Evolutionary conservation across 2,329 filamentous ascomycete genomes (phyloP).

Genomic region (Phialophora expanda): DNA sequence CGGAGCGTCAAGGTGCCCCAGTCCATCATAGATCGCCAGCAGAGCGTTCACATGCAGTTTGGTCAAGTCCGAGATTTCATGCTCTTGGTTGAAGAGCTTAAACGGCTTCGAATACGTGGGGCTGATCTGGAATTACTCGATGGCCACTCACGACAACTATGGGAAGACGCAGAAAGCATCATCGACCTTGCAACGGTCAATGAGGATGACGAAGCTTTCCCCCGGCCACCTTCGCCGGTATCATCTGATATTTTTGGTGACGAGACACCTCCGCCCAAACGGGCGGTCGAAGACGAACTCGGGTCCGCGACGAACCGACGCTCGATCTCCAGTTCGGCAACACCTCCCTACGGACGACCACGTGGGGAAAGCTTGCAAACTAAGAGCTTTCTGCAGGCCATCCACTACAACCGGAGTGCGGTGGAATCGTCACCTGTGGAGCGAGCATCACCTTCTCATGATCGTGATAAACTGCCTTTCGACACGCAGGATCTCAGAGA

Average conservation of each 20-base stretch:
- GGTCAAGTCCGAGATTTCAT: slow-evolving; percentile 68
- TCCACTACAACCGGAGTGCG: slow-evolving; percentile 57
- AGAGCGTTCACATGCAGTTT: slow-evolving; percentile 69
- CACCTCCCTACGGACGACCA: slow-evolving; percentile 48
- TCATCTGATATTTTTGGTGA: slow-evolving; percentile 64
- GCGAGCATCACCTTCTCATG: slow-evolving; percentile 35
- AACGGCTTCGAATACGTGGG: slow-evolving; percentile 63
- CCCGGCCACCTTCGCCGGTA: slow-evolving; percentile 58
- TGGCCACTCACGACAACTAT: slow-evolving; percentile 60
- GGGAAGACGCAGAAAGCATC: slow-evolving; percentile 70
- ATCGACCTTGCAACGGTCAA: slow-evolving; percentile 70
- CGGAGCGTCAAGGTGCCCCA: slow-evolving; percentile 60
- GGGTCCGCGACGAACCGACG: slow-evolving; percentile 29
- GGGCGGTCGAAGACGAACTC: slow-evolving; percentile 27
- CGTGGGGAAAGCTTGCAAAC: slow-evolving; percentile 64
- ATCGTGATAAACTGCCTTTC: slow-evolving; percentile 64
- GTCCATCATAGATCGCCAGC: slow-evolving; percentile 67
- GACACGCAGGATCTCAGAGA: slow-evolving; percentile 68
- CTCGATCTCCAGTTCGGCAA: slow-evolving; percentile 38
- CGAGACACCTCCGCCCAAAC: slow-evolving; percentile 32
- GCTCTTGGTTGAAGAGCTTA: slow-evolving; percentile 68
- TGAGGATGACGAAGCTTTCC: slow-evolving; percentile 60
- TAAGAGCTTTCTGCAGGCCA: slow-evolving; percentile 65
- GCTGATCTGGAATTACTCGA: slow-evolving; percentile 59
- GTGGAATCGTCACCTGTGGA: slow-evolving; percentile 41